Evolutionary conservation across 345 rosid species (phyloP).

Genomic region (Ailanthus altissimus): DNA sequence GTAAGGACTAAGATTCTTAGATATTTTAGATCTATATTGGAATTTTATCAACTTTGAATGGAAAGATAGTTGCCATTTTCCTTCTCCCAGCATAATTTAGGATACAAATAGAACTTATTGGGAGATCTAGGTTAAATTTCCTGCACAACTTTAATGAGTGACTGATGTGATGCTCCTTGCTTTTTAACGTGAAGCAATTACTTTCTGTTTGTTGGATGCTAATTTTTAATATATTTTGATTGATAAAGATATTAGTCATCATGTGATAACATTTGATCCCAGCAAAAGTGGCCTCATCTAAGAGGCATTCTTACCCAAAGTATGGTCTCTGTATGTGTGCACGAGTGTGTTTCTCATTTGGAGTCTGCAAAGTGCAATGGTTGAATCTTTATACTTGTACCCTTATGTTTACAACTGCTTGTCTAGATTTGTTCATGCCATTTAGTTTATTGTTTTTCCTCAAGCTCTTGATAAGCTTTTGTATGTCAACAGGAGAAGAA

Average conservation of each 20-base stretch:
- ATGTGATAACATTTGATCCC: neutral
- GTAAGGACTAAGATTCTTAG: neutral
- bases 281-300: neutral
- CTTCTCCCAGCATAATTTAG: neutral
- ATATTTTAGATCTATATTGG: neutral
- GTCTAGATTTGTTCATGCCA: neutral
- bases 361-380: neutral
- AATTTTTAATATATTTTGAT: neutral
- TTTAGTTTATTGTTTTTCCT: slow-evolving; percentile 15
- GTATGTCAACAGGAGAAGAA: slow-evolving; percentile 77
- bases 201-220: neutral
- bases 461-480: neutral
- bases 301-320: neutral
- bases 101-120: neutral
- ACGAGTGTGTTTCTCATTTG: neutral
- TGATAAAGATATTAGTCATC: neutral
- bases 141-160: neutral
- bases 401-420: slow-evolving; percentile 10
- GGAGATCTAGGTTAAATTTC: neutral
- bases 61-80: neutral
- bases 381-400: neutral
- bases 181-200: neutral
- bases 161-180: neutral
- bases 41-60: neutral
- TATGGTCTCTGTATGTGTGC: neutral